Evolutionary conservation across 2,329 filamentous ascomycete species (phyloP).

Genomic region (Cryphonectria parasitica): DNA sequence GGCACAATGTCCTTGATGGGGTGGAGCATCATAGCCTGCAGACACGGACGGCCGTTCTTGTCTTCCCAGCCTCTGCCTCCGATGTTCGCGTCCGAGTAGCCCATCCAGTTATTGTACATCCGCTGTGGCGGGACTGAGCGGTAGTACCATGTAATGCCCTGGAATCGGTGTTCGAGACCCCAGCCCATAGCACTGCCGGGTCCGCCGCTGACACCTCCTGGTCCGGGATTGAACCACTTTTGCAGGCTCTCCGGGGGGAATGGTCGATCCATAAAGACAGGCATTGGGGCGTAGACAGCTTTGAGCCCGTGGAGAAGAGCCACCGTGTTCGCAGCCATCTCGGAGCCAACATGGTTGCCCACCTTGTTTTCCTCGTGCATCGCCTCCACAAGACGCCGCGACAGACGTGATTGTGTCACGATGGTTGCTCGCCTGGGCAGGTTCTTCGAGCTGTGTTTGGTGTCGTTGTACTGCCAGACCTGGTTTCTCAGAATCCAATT

Average conservation of each 20-base stretch:
- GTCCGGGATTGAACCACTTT: slow-evolving; percentile 64
- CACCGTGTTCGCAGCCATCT: slow-evolving; percentile 77
- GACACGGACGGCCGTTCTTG: slow-evolving; percentile 57
- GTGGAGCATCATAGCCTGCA: slow-evolving; percentile 63
- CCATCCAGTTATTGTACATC: slow-evolving; percentile 67
- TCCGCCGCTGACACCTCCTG: slow-evolving; percentile 57
- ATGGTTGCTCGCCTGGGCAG: slow-evolving; percentile 77
- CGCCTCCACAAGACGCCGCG: slow-evolving; percentile 70
- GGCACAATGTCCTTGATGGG: slow-evolving; percentile 62
- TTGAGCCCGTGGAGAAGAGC: slow-evolving; percentile 79
- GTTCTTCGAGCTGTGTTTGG: slow-evolving; percentile 52
- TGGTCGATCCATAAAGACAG: slow-evolving; percentile 77
- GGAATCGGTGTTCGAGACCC: slow-evolving; percentile 61
- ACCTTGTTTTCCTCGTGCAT: slow-evolving; percentile 79
- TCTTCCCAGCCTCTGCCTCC: slow-evolving; percentile 62
- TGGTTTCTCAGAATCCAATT: slow-evolving; percentile 74
- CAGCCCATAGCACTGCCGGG: slow-evolving; percentile 61
- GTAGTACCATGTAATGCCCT: slow-evolving; percentile 66
- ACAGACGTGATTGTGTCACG: slow-evolving; percentile 75
- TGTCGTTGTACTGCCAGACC: slow-evolving; percentile 67
- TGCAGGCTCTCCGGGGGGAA: slow-evolving; percentile 62
- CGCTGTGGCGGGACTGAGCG: slow-evolving; percentile 60
- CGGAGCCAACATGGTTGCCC: slow-evolving; percentile 76
- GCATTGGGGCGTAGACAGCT: slow-evolving; percentile 77
- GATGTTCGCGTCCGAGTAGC: slow-evolving; percentile 58